phyloP scores from a whole-genome alignment of 805 yeast genomes.

The Wickerhamomyces alni region DNA sequence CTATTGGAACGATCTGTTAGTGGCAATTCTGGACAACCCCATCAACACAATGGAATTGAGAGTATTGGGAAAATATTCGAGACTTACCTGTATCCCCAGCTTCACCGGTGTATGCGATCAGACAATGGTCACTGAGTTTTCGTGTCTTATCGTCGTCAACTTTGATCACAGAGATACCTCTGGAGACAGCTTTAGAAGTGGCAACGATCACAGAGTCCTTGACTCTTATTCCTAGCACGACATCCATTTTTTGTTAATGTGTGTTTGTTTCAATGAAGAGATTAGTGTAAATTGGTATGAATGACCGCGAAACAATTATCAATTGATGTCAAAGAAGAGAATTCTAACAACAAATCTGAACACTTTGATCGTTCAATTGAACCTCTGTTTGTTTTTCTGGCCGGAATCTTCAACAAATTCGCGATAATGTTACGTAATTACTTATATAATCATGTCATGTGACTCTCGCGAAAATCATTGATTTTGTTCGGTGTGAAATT shows the following conservation, averaged over 20 bases:
- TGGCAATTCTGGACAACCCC: constrained; percentile 2
- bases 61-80: not conserved
- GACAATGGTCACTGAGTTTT: constrained; percentile 62
- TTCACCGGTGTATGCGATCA: constrained; percentile 91
- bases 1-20: constrained; percentile 23
- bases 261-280: not conserved
- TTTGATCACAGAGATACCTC: constrained; percentile 82
- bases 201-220: constrained; percentile 80
- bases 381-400: not conserved
- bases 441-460: not conserved
- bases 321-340: too few species aligned
- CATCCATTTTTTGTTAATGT: constrained; percentile 63
- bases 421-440: not conserved
- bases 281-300: not conserved
- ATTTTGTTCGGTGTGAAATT: not conserved
- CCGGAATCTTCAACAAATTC: not conserved
- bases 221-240: constrained; percentile 79
- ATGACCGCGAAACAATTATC: too few species aligned
- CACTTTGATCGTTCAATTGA: too few species aligned
- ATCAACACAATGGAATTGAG: not conserved
- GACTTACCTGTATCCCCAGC: constrained; percentile 75
- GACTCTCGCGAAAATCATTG: too few species aligned
- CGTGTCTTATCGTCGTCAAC: constrained; percentile 78
- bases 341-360: too few species aligned
- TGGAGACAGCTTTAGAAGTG: constrained; percentile 89